Evolutionary conservation across 345 rosid species (phyloP).

Genomic region (Mallotus nudiflorus): DNA sequence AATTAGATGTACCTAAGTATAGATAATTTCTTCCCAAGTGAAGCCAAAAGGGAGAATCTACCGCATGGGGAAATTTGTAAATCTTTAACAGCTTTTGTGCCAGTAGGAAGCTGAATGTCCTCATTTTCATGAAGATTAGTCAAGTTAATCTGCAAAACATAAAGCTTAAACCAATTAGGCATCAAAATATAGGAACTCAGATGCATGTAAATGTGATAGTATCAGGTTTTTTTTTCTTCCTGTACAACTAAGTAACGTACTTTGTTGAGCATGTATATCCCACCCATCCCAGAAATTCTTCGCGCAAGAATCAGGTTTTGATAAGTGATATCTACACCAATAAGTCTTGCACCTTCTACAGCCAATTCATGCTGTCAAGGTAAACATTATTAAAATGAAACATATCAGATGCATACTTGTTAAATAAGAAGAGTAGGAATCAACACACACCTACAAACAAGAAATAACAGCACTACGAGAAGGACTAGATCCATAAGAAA

Average conservation of each 20-base stretch:
- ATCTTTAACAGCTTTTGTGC: slow-evolving; percentile 12
- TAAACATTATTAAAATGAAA: neutral
- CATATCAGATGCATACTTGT: neutral
- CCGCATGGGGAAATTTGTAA: slow-evolving; percentile 12
- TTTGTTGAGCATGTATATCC: slow-evolving; percentile 9
- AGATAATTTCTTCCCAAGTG: slow-evolving; percentile 15
- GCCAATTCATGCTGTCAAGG: slow-evolving; percentile 9
- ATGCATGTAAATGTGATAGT: neutral
- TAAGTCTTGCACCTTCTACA: slow-evolving; percentile 9
- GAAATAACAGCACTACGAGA: neutral
- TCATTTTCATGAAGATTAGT: slow-evolving; percentile 5
- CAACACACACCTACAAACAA: neutral
- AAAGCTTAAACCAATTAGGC: neutral
- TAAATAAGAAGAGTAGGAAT: neutral
- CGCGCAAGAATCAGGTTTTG: slow-evolving; percentile 10
- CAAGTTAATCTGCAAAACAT: slow-evolving; percentile 7
- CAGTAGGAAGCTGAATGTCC: slow-evolving; percentile 7
- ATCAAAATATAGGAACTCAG: neutral
- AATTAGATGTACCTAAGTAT: neutral
- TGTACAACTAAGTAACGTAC: neutral
- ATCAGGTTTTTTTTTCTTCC: neutral
- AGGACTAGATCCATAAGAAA: neutral
- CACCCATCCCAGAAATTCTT: slow-evolving; percentile 16
- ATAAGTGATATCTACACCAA: slow-evolving; percentile 2
- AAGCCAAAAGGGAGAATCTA: slow-evolving; percentile 3